Conservation (phyloP, 129 eudicot species). For the Helianthus tuberosus region DNA sequence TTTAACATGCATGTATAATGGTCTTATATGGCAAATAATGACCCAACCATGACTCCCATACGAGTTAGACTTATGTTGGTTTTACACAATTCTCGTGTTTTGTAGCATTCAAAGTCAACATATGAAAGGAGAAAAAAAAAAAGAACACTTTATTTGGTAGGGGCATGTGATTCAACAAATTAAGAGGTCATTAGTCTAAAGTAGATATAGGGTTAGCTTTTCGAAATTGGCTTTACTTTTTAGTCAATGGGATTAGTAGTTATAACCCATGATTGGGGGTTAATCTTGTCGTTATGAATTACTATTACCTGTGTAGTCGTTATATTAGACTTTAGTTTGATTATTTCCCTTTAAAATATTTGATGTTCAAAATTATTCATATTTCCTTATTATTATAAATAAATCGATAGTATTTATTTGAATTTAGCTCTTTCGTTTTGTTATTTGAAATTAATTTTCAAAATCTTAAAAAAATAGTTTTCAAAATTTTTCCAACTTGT, state of each 20-base stretch:
- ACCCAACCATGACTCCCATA: too few species aligned
- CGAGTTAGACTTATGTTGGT: not conserved
- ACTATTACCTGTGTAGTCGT: not conserved
- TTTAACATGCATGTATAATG: too few species aligned
- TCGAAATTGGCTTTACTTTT: constrained; percentile 18
- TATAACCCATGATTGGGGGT: constrained; percentile 40
- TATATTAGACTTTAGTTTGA: not conserved
- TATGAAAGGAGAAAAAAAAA: not conserved
- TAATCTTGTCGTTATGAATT: constrained; percentile 23
- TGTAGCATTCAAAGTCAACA: constrained; percentile 16
- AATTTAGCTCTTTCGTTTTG: not conserved
- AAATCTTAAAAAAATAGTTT: too few species aligned
- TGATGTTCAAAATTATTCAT: not conserved
- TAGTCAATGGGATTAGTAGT: constrained; percentile 25
- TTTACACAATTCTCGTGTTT: constrained; percentile 7
- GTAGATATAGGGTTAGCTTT: constrained; percentile 26
- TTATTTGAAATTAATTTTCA: not conserved
- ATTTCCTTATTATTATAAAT: not conserved
- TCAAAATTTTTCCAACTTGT: too few species aligned
- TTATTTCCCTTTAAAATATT: not conserved
- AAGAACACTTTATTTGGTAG: constrained; percentile 5
- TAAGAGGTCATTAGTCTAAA: too few species aligned
- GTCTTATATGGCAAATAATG: too few species aligned
- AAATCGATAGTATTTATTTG: not conserved
- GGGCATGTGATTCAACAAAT: constrained; percentile 27